A percentile compares a stretch with the other conserved stretches of the same genome.
These are phyloP conservation scores for Monosporascus sp. DNA, from an alignment of 2,329 filamentous ascomycete species.

Conservation along the genomic window DNA sequence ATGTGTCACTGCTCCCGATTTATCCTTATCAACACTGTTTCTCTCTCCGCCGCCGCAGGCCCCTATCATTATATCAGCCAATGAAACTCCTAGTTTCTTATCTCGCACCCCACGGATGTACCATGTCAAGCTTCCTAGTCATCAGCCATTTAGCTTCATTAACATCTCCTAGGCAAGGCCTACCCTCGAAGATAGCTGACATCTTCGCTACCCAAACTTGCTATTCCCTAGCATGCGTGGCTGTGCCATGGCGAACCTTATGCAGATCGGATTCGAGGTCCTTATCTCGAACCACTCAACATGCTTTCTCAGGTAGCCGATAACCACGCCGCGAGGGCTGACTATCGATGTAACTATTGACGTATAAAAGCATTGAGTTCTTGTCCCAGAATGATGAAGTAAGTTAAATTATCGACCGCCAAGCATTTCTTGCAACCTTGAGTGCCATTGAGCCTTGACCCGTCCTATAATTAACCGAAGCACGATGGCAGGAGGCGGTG, in stretches of 20 bases:
- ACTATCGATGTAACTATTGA: neutral
- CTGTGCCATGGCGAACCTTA: neutral
- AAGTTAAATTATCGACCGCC: neutral
- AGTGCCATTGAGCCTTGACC: neutral
- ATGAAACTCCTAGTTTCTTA: neutral
- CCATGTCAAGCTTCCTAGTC: neutral
- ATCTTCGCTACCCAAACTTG: neutral
- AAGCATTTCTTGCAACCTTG: neutral
- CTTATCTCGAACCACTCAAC: neutral
- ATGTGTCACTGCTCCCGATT: no score
- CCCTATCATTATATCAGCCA: neutral
- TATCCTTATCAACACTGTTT: no score
- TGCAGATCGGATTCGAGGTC: neutral
- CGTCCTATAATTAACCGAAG: neutral
- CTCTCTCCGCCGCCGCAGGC: no score
- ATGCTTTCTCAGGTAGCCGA: neutral
- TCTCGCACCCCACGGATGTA: neutral
- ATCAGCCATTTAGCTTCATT: neutral
- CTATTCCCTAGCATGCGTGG: neutral
- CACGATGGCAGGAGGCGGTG: slow-evolving; percentile 1
- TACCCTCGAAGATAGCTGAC: neutral
- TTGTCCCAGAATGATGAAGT: neutral
- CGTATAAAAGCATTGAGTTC: neutral
- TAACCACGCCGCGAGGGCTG: neutral
- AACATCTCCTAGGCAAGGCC: neutral